These are phyloP conservation scores for Nepenthes gracilis DNA, from an alignment of 148 eudicot species.

Conservation along the genomic window DNA sequence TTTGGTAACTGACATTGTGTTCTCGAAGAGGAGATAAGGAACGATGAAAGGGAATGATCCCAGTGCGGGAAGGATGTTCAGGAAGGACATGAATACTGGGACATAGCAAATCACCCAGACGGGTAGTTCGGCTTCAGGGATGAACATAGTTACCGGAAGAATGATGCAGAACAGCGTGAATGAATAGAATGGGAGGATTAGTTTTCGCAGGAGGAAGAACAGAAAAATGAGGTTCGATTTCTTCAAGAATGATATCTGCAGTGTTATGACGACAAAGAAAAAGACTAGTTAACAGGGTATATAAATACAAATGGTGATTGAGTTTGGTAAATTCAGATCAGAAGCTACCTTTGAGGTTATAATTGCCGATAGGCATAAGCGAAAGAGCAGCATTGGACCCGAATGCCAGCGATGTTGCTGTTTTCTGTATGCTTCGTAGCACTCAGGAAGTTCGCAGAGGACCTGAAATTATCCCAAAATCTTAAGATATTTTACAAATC, in stretches of 20 bases:
- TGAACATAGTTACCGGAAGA: constrained; percentile 78
- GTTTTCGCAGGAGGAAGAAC: constrained; percentile 64
- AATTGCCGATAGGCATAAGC: constrained; percentile 55
- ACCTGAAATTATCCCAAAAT: constrained; percentile 25
- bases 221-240: constrained; percentile 66
- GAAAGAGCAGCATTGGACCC: constrained; percentile 85
- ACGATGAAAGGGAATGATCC: constrained; percentile 74
- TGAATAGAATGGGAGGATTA: constrained; percentile 77
- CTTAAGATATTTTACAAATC: background rate
- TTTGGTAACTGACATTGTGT: constrained; percentile 89
- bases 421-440: constrained; percentile 75
- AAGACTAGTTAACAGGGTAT: background rate
- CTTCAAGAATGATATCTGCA: constrained; percentile 67
- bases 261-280: background rate
- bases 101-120: constrained; percentile 67
- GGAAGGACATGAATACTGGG: constrained; percentile 57
- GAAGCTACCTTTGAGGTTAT: constrained; percentile 45
- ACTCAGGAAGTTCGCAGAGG: constrained; percentile 74
- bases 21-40: constrained; percentile 79
- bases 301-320: background rate
- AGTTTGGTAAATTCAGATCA: background rate
- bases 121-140: constrained; percentile 75
- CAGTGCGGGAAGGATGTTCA: constrained; percentile 69
- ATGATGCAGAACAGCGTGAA: constrained; percentile 79
- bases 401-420: constrained; percentile 95